phyloP scores from a whole-genome alignment of 2,329 filamentous ascomycete species.

The Colletotrichum orbiculare region DNA sequence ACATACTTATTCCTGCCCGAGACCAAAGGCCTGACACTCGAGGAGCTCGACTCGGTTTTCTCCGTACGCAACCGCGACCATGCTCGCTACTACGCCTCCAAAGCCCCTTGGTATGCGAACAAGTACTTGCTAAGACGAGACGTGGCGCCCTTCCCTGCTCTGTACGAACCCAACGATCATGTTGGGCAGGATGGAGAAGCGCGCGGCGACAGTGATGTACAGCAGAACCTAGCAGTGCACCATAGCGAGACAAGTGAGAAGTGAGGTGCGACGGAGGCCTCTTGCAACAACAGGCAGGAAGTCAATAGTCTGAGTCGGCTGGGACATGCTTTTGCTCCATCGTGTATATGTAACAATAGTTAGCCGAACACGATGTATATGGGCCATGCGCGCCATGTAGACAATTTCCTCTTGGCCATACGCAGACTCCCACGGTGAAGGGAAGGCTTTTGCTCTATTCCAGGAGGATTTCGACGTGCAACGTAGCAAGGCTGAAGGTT shows the following conservation, averaged over 20 bases:
- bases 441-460: too few relatives aligned
- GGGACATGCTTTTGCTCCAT: too few relatives aligned
- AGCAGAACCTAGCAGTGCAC: neutral
- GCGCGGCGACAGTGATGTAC: neutral
- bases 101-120: slow-evolving; percentile 47
- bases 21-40: slow-evolving; percentile 48
- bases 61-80: slow-evolving; percentile 45
- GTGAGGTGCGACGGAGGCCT: neutral
- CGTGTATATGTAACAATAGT: too few relatives aligned
- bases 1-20: slow-evolving; percentile 49
- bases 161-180: slow-evolving; percentile 44
- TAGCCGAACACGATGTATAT: too few relatives aligned
- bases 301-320: too few relatives aligned
- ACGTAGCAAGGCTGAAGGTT: too few relatives aligned
- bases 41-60: slow-evolving; percentile 50
- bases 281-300: too few relatives aligned
- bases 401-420: too few relatives aligned
- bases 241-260: slow-evolving; percentile 14
- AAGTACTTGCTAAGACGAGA: slow-evolving; percentile 44
- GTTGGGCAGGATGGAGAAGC: neutral
- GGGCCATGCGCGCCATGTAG: too few relatives aligned
- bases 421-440: too few relatives aligned
- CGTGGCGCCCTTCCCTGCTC: slow-evolving; percentile 44
- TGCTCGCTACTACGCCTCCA: slow-evolving; percentile 44
- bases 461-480: too few relatives aligned